Evolutionary conservation across 2,329 filamentous ascomycete species (phyloP), one percentile per base, ranked within the genome.

Genomic region (Zasmidium citrigriseum): DNA sequence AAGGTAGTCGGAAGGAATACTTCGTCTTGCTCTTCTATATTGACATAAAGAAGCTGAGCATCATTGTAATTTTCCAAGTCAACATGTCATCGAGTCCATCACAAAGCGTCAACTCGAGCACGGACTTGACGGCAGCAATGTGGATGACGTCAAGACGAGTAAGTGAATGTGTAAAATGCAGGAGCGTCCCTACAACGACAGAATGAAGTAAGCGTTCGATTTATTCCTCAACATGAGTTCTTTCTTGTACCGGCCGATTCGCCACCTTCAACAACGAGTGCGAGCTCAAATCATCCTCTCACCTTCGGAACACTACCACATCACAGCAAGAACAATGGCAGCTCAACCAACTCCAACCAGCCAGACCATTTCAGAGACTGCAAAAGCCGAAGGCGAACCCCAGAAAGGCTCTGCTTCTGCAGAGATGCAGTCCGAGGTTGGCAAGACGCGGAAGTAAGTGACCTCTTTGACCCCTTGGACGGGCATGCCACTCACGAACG

Each of bases 381-480:
- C 72, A 18, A 68, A 68, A 52, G 59, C 65, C 16, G 71, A 74
- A 55, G 70, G 70, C 49, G 72, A 69, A 25, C 66, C 71, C 22
- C 27, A 52, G 27, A 70, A 72, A 56, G 72, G 68, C 25, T 72
- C 70, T 7, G 57, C 64, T 4, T 64, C 72, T 18, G 69, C 71
- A 22, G 60, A 73, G 59, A 70, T 74, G 67, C 72, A 75, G 60
- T 69, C 67, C 51, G 59, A 73, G 52, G 61, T 70, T 24, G 66
- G 67, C 29, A 69, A 65, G 59, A 55, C 51, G 9, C 58, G 57
- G 46, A 71, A 69, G 27, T 22, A n/a, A 22, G 20, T 45, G 1
- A 45, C 16, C 23, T 7, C 44, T 34, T 22, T 20, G 7, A 41
- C 3, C 21, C 21, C 16, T 21, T 18, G 12, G 20, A 10, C 20